These are phyloP conservation scores for Diversispora epigaea DNA, from an alignment of 192 early-diverging fungal species.

Conservation along the genomic window DNA sequence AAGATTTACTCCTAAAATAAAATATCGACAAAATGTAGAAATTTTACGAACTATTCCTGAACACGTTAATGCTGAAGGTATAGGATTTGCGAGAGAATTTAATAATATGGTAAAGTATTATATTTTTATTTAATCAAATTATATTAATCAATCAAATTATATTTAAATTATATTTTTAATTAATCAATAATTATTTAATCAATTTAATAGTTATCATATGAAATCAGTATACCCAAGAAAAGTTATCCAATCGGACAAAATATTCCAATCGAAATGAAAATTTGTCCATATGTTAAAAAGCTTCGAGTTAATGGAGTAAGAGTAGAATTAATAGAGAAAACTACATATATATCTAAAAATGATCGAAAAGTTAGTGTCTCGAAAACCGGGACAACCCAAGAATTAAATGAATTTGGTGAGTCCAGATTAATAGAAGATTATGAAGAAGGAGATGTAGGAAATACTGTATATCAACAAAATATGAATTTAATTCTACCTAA, in stretches of 20 bases:
- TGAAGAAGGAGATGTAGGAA: slow-evolving; percentile 19
- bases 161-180: no score
- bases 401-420: background rate
- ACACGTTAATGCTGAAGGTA: slow-evolving; percentile 18
- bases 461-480: slow-evolving; percentile 3
- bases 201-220: background rate
- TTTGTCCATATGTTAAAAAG: slow-evolving; percentile 19
- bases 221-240: slow-evolving; percentile 11
- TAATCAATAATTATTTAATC: no score
- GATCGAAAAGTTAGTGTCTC: background rate
- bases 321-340: slow-evolving; percentile 13
- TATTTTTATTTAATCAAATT: no score
- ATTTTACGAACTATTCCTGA: slow-evolving; percentile 21
- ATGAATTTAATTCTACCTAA: slow-evolving; percentile 7
- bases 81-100: slow-evolving; percentile 19
- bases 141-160: no score
- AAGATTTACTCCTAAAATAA: slow-evolving; percentile 4
- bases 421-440: slow-evolving; percentile 9
- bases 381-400: background rate
- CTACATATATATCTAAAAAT: background rate
- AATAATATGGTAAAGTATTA: background rate
- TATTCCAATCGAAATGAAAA: slow-evolving; percentile 25
- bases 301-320: background rate
- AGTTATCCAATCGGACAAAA: background rate
- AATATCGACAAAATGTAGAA: background rate